Evolutionary conservation across 257 asterid genomes (phyloP), one percentile per base, ranked within the genome.

Genomic region (Ligustrum vulgare): DNA sequence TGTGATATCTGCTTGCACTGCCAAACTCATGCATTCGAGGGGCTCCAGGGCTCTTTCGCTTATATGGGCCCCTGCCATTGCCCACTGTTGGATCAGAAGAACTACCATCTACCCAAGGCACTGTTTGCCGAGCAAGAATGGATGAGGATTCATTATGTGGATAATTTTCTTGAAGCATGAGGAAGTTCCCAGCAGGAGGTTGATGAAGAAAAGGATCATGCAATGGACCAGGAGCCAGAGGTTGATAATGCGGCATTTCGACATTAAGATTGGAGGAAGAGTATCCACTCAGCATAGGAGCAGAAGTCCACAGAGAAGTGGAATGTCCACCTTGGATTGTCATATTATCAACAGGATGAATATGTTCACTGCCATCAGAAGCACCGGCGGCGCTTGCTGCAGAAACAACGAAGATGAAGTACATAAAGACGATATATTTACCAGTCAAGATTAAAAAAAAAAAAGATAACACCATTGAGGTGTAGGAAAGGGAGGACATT

Each of bases 11-110:
- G 86, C 91, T 86, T 9, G 90, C 77, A 72, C 49, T 41, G 49
- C 16, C 49, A 41, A 15, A 10, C 49, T 86, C 95, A 75, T 84
- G 77, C 73, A 81, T 71, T 60, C 86, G 87, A 73, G 89, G 89
- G 71, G 76, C 56, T 70, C 89, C 77, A 37, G 89, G 91, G 85
- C 89, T 81, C 84, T 91, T 93, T 15, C 97, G 86, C 82, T 91
- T 91, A 85, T 84, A 82, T 20, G 84, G 85, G 51, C 97, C 93
- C 82, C 92, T 83, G 71, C 84, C 67, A 71, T 72, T 87, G 80
- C 81, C 86, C 80, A 80, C 70, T 43, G 86, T 56, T 75, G 77
- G 88, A 79, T 91, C 87, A 33, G 77, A 80, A 75, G 78, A 82
- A 63, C 89, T 84, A 80, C 80, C 79, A 71, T 89, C 89, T 70